Conservation (phyloP, 2,329 filamentous ascomycete species). For the Stagonosporopsis rhizophila region DNA sequence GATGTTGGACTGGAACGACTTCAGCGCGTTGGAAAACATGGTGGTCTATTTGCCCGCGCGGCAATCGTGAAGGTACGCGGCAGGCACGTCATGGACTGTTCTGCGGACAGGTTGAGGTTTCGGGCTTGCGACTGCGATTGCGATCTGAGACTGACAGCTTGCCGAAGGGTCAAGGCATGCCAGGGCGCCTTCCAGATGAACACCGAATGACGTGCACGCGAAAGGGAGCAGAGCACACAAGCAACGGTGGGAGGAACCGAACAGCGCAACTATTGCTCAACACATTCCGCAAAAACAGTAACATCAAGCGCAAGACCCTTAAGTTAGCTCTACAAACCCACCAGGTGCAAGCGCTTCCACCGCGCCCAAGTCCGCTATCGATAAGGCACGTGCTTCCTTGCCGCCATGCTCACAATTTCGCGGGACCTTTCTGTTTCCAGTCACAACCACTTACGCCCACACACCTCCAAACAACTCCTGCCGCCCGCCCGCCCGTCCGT, state of each 20-base stretch:
- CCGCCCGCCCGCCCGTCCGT: not conserved
- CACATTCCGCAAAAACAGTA: conserved; percentile 1
- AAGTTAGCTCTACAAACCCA: conserved; percentile 2
- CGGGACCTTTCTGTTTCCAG: not conserved
- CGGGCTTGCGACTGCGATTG: conserved; percentile 23
- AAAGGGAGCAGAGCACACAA: not conserved
- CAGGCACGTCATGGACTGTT: conserved; percentile 41
- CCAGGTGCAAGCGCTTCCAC: conserved; percentile 13
- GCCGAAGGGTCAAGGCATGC: conserved; percentile 29
- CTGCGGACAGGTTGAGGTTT: conserved; percentile 21
- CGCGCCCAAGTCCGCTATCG: conserved; percentile 3
- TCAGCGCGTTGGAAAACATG: conserved; percentile 90
- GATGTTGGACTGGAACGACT: conserved; percentile 95
- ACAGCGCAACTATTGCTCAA: not conserved
- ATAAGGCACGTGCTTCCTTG: conserved; percentile 18
- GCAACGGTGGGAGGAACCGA: too few relatives aligned
- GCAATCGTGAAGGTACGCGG: conserved; percentile 26
- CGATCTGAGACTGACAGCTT: conserved; percentile 30
- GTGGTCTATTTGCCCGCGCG: conserved; percentile 46
- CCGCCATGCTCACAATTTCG: conserved; percentile 15
- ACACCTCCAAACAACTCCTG: not conserved
- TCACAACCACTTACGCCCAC: not conserved
- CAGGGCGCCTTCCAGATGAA: conserved; percentile 14
- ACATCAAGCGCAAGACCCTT: conserved; percentile 8
- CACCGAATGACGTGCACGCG: conserved; percentile 1